Percentiles rank a stretch among this genome's conserved stretches.
These are phyloP conservation scores for Epichloe typhina DNA, from an alignment of 2,329 filamentous ascomycete species.

Conservation along the genomic window DNA sequence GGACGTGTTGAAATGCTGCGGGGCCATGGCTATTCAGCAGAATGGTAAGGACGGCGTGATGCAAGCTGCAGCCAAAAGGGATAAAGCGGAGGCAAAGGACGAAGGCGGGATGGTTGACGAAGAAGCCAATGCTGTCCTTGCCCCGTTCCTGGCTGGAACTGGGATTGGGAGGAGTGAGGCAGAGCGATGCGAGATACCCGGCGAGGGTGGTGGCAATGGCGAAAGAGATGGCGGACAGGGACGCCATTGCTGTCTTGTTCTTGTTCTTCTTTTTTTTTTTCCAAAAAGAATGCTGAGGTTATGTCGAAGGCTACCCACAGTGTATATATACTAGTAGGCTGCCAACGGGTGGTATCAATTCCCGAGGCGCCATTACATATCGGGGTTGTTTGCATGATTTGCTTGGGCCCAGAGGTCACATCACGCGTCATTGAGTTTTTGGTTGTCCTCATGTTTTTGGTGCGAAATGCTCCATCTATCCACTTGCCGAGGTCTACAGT, in stretches of 20 bases:
- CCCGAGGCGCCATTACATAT: no score
- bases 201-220: neutral
- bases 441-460: no score
- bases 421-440: no score
- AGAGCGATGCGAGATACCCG: neutral
- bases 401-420: no score
- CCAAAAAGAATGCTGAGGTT: neutral
- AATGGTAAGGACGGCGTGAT: neutral
- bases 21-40: neutral
- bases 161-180: constrained; percentile 2
- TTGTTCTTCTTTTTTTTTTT: neutral
- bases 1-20: neutral
- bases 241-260: neutral
- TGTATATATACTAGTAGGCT: no score
- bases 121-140: constrained; percentile 3
- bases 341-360: no score
- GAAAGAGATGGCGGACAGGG: constrained; percentile 3
- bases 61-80: neutral
- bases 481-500: no score
- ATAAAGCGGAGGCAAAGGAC: neutral
- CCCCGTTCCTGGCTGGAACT: neutral
- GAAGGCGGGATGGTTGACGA: neutral
- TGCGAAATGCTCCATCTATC: no score
- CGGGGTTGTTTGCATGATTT: no score
- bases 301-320: neutral